Evolutionary conservation across 2,329 filamentous ascomycete genomes (phyloP), one percentile per base, ranked within the genome.

Genomic region (Chaetothyriales sp.): DNA sequence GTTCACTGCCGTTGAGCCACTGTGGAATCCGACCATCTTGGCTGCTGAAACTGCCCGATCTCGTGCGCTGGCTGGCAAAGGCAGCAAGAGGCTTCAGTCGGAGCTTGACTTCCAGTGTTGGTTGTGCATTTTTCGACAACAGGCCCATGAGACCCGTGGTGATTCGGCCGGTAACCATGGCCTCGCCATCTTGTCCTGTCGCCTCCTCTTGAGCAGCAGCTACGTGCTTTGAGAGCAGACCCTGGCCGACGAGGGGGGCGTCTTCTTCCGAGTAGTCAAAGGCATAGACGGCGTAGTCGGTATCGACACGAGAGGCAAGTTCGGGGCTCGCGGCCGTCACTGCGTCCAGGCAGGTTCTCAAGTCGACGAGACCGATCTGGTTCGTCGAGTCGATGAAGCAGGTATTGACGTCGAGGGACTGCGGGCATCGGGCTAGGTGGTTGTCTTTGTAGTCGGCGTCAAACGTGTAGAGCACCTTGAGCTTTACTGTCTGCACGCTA

Each of bases 401-500:
- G 2, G 87, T 86, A 61, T 88, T 86, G 39, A 95, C 80, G 49
- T 84, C 77, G 52, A 95, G 73, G 15, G 83, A 76, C 53, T 90
- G 82, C 18, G 86, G 84, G 73, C 86, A 83, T 61, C 90, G 79
- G 53, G 90, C 89, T 47, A 98, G 76, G 67, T 88, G 95, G 64
- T 90, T 89, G 57, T 87, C 83, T 68, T 88, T 88, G 69, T 80
- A 83, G 59, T 90, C 83, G 63, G 83, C 81, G 66, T 96, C 89
- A 69, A 96, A 95, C 28, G 88, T 95, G 69, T 96, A 98, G 54
- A 94, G 81, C 47, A 96, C 84, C 75, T 96, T 96, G 68, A 96
- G 74, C 68, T 80, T 80, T 79, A 86, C 83, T 43, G 73, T 70
- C 61, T 76, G 78, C 65, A 77, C 64, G 63, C 78, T 75, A 52